Base-by-base conservation (phyloP, 202 grass and related monocot species). In the Musa balbisiana region DNA sequence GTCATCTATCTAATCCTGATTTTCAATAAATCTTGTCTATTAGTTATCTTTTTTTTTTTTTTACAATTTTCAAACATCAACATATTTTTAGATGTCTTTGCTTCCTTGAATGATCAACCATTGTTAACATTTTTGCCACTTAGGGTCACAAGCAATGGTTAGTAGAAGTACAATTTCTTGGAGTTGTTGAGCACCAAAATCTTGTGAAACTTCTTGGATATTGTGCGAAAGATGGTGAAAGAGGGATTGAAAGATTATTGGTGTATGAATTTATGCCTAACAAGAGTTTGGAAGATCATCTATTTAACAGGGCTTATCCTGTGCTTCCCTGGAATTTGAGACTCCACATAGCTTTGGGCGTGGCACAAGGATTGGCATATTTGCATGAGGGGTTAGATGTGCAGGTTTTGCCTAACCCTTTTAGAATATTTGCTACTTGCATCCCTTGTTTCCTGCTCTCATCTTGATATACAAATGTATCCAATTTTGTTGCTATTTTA, bases 131-230 rank as follows among this genome's bases (percentile, higher is more conserved):
- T 22, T 53, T 70, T 14, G 16, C 78, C 74, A 3, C 22, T 22
- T 81, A 97, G 93, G 93, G 93, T 14, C 93, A 97, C 71, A 97
- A 97, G 81, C 90, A 97, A 49, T 97, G 93, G 93, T 66, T 97
- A 60, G 88, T 90, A 2, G 93, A 97, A 87, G 93, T 97, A 15
- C 93, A 93, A 84, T 97, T 97, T 82, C 90, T 97, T 25, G 90
- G 86, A 11, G 86, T 97, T 77, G 84, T 97, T 70, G 94, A 97
- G 71, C 94, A 97, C 55, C 94, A 86, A 67, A 97, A 97, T 84
- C 90, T 97, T 76, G 94, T 97, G n/a, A 91, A 93, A 50, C 85
- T 93, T 14, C 71, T 93, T 52, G 90, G 94, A 67, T 97, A 93
- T 80, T 97, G 94, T 69, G 88, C 90, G 73, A 85, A 82, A 77